Base-by-base conservation (phyloP, 768 basidiomycete genomes). In the Tylopilus sp. region DNA sequence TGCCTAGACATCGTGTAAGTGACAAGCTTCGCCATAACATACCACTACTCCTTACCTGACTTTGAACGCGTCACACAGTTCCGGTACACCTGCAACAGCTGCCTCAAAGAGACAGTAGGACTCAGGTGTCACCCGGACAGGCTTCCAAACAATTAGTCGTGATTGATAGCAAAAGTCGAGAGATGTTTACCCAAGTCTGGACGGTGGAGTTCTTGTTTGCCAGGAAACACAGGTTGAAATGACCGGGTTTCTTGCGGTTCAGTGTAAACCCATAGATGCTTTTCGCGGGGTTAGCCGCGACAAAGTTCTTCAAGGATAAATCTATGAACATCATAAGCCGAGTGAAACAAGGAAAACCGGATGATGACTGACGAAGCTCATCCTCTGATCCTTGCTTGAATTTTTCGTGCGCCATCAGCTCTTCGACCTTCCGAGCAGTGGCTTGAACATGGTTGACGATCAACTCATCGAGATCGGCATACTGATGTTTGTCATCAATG, bases 21-120 rank as follows among this genome's bases (percentile, higher is more conserved):
- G 21, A 13, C 3, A 31, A 40, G 31, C 33, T n/a, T 15, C 13
- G 40, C 5, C 15, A 33, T 23, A 9, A 9, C 1, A 36, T 20
- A 6, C 23, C 21, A n/a, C 26, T 7, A 43, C 18, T 61, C 18
- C 76, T 60, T 60, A 85, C 85, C 85, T 71, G 63, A 91, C 82
- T 82, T 98, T 98, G 82, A 98, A 98, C 18, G 95, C 94, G 67
- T 98, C 95, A 57, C 95, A 97, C 5, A 98, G 73, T 68, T 97
- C 93, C 4, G 90, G 85, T 22, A 98, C 91, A 33, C 91, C 93
- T 7, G 90, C 85, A 22, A 92, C 91, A 41, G 91, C 82, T 6
- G 91, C 90, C 57, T 94, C 91, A 60, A 91, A 92, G 17, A 98
- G 79, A 64, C 87, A 88, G 65, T 94, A 97, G 6, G 88, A 88